Evolutionary conservation across 495 filamentous ascomycete genomes (phyloP).

Genomic region (Lindgomyces ingoldianus): DNA sequence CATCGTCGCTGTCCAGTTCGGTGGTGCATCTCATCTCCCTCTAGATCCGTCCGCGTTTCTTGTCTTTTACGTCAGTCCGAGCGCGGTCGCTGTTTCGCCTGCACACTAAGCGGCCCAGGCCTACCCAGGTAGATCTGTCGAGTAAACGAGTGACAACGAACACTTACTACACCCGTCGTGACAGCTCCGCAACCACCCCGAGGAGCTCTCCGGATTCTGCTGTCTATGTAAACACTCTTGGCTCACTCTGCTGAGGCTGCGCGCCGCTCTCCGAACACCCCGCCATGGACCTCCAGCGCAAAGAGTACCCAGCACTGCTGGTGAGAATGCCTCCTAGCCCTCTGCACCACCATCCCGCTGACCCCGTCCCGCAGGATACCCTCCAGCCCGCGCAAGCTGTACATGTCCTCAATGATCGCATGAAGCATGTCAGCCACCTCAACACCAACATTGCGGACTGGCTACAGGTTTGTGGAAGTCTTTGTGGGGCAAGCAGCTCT

Average conservation of each 20-base stretch:
- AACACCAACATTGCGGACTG: constrained; percentile 95
- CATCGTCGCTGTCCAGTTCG: background rate
- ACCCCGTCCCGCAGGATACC: constrained; percentile 59
- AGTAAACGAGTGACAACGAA: constrained; percentile 28
- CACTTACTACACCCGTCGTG: constrained; percentile 8
- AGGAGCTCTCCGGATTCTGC: constrained; percentile 3
- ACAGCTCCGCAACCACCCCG: constrained; percentile 30
- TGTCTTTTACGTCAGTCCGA: constrained; percentile 18
- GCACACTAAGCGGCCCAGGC: background rate
- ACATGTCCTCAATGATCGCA: constrained; percentile 78
- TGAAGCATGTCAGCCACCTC: constrained; percentile 81
- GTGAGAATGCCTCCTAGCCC: constrained; percentile 55
- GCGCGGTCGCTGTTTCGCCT: constrained; percentile 12
- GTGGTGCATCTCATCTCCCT: constrained; percentile 1
- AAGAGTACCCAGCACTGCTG: constrained; percentile 95
- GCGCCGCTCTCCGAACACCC: constrained; percentile 15
- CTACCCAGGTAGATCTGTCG: background rate
- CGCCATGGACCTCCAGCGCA: constrained; percentile 76
- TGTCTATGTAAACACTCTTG: constrained; percentile 34
- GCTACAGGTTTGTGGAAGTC: constrained; percentile 67
- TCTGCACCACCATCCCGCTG: constrained; percentile 33
- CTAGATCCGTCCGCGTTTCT: background rate
- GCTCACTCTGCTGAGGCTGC: constrained; percentile 16
- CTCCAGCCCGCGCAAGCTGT: constrained; percentile 86
- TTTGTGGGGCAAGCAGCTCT: background rate